These are phyloP conservation scores for Bauhinia variegata DNA, from an alignment of 306 rosid genomes.

Conservation along the genomic window DNA sequence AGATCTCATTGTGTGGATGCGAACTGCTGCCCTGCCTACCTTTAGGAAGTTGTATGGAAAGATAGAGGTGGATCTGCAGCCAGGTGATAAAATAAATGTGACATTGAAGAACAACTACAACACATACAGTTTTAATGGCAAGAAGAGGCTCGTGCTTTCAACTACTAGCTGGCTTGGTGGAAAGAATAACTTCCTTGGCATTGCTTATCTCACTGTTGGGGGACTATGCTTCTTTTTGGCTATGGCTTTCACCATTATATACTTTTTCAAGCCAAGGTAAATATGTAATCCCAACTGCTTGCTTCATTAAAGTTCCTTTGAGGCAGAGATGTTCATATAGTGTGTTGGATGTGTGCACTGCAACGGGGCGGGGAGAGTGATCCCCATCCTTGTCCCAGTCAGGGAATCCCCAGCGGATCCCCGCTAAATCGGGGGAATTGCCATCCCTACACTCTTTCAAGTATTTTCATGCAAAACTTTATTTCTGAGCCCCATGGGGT, in stretches of 20 bases:
- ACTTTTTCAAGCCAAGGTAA: slow-evolving; percentile 92
- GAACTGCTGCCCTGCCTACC: slow-evolving; percentile 83
- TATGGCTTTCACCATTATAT: slow-evolving; percentile 73
- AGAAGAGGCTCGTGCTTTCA: slow-evolving; percentile 76
- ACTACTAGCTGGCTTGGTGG: slow-evolving; percentile 87
- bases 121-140: slow-evolving; percentile 75
- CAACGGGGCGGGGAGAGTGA: too few relatives aligned
- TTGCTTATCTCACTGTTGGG: slow-evolving; percentile 88
- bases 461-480: slow-evolving; percentile 4
- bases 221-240: slow-evolving; percentile 89
- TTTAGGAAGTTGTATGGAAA: slow-evolving; percentile 77
- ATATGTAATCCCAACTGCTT: slow-evolving; percentile 16
- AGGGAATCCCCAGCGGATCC: too few relatives aligned
- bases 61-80: slow-evolving; percentile 65
- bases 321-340: slow-evolving; percentile 5
- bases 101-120: slow-evolving; percentile 56
- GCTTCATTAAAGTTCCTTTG: background rate
- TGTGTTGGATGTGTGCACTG: too few relatives aligned
- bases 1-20: slow-evolving; percentile 87
- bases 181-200: slow-evolving; percentile 79
- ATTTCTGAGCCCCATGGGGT: background rate
- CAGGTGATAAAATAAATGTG: slow-evolving; percentile 48
- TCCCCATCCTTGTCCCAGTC: too few relatives aligned
- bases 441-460: background rate
- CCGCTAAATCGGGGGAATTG: too few relatives aligned